Evolutionary conservation across 169 alveolate genomes (phyloP).

Genomic region (Eimeria falciformis): DNA sequence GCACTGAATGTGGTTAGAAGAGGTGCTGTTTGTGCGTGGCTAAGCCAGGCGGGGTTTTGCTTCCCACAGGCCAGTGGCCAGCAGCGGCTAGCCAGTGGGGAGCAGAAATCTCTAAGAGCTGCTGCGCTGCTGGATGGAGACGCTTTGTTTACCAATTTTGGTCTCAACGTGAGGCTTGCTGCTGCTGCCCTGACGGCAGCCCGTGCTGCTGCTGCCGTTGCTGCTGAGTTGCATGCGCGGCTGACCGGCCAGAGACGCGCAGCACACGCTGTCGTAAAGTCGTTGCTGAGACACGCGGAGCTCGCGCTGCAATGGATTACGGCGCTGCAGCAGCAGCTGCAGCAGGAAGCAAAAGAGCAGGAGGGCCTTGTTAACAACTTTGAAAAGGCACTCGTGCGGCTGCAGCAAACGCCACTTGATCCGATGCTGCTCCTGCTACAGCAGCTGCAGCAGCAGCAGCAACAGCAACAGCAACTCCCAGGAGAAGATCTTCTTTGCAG

Average conservation of each 20-base stretch:
- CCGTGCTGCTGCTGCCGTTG: conserved; percentile 67
- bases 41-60: conserved; percentile 13
- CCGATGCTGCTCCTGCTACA: conserved; percentile 47
- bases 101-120: conserved; percentile 8
- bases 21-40: conserved; percentile 6
- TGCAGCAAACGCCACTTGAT: conserved; percentile 48
- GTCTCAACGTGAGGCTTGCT: conserved; percentile 22
- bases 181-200: conserved; percentile 24
- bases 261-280: conserved; percentile 4
- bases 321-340: conserved; percentile 44
- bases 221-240: conserved; percentile 46
- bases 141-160: conserved; percentile 20
- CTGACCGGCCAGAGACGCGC: conserved; percentile 30
- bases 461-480: not conserved
- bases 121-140: conserved; percentile 51
- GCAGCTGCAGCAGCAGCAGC: conserved; percentile 41
- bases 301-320: conserved; percentile 34
- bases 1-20: not conserved
- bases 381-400: not conserved
- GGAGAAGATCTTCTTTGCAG: too few relatives aligned
- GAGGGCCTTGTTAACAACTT: conserved; percentile 13
- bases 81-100: conserved; percentile 61
- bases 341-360: conserved; percentile 45
- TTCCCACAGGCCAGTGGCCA: conserved; percentile 4
- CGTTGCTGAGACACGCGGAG: conserved; percentile 50